phyloP scores from a whole-genome alignment of 1,284 basidiomycete genomes.

The Pholiota adiposa region DNA sequence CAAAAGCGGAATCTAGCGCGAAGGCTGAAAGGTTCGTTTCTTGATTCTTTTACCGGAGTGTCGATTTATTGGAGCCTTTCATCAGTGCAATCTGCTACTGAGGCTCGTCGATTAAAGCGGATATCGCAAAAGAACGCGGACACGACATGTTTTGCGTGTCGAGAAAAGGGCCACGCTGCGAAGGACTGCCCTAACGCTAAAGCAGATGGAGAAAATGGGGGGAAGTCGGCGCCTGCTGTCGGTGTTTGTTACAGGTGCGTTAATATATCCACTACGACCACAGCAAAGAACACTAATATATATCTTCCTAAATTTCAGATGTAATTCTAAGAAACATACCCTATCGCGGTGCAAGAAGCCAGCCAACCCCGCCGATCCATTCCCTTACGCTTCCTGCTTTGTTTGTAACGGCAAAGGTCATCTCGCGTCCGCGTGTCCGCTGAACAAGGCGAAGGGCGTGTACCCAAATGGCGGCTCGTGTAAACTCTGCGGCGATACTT shows the following conservation, averaged over 20 bases:
- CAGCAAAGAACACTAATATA: background rate
- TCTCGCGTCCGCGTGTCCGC: constrained; percentile 79
- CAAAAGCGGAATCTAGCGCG: constrained; percentile 27
- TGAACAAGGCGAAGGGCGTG: constrained; percentile 81
- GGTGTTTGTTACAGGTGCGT: constrained; percentile 86
- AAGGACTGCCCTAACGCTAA: constrained; percentile 76
- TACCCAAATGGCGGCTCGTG: constrained; percentile 93
- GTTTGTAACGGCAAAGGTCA: constrained; percentile 86
- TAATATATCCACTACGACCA: background rate
- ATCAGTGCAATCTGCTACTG: constrained; percentile 46
- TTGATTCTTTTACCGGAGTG: background rate
- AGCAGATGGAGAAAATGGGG: constrained; percentile 22
- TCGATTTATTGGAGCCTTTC: constrained; percentile 4
- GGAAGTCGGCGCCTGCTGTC: constrained; percentile 42
- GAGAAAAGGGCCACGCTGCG: constrained; percentile 84
- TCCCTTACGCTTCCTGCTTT: constrained; percentile 92
- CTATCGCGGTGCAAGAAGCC: constrained; percentile 78
- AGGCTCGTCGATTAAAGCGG: constrained; percentile 69
- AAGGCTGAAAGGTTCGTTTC: constrained; percentile 24
- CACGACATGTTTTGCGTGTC: constrained; percentile 88
- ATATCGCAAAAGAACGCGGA: constrained; percentile 60
- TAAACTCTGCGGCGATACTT: constrained; percentile 84
- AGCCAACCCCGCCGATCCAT: constrained; percentile 65
- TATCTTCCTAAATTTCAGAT: constrained; percentile 49
- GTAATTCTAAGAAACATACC: constrained; percentile 81